Conservation (phyloP, 2,329 filamentous ascomycete species). For the Verticillium albo-atrum region DNA sequence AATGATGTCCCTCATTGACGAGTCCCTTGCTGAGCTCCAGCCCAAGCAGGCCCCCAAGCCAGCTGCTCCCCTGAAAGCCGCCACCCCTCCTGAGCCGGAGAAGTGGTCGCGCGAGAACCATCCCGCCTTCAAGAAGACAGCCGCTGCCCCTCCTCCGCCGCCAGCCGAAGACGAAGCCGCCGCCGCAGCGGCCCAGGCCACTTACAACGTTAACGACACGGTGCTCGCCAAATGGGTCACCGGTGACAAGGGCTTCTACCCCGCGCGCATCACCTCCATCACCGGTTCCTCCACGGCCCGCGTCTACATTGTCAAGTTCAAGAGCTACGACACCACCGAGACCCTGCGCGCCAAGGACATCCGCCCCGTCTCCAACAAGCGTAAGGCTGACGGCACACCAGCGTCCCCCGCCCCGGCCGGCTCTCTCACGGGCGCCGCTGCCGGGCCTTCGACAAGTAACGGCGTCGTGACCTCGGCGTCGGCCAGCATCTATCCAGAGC, state of each 20-base stretch:
- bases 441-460: slow-evolving; percentile 28
- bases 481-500: slow-evolving; percentile 53
- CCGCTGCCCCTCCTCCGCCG: slow-evolving; percentile 18
- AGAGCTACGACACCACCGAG: slow-evolving; percentile 82
- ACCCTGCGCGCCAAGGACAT: slow-evolving; percentile 80
- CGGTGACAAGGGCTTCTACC: slow-evolving; percentile 86
- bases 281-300: slow-evolving; percentile 88
- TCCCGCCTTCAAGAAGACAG: slow-evolving; percentile 65
- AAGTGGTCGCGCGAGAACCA: slow-evolving; percentile 82
- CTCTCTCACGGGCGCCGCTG: slow-evolving; percentile 23
- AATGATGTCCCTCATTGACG: slow-evolving; percentile 74
- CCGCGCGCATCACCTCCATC: slow-evolving; percentile 87
- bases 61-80: slow-evolving; percentile 24
- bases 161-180: slow-evolving; percentile 44
- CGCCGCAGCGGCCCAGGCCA: slow-evolving; percentile 41
- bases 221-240: slow-evolving; percentile 89
- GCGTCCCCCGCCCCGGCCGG: slow-evolving; percentile 41
- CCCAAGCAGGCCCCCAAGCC: slow-evolving; percentile 42
- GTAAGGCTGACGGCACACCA: slow-evolving; percentile 78
- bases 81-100: slow-evolving; percentile 53
- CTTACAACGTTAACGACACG: slow-evolving; percentile 82
- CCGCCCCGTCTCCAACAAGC: slow-evolving; percentile 73
- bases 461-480: slow-evolving; percentile 52
- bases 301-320: slow-evolving; percentile 93
- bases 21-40: slow-evolving; percentile 76